phyloP scores from a whole-genome alignment of 2,329 filamentous ascomycete species.

The Rutstroemia sp. region DNA sequence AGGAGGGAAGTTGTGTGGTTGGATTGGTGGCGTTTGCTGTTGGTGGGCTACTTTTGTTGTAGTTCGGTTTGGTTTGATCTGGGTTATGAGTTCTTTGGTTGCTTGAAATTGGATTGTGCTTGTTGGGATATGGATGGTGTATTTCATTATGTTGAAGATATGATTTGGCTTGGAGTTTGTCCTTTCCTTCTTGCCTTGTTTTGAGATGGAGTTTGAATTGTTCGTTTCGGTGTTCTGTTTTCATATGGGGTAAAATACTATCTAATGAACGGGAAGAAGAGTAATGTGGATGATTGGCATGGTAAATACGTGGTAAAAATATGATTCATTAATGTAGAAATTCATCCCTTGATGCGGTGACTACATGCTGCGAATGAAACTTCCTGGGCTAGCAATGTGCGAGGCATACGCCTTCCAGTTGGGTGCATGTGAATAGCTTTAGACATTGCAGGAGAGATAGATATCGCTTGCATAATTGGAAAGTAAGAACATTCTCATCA shows the following conservation, averaged over 20 bases:
- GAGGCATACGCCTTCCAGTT: too few species aligned
- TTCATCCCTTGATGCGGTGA: too few species aligned
- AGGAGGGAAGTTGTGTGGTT: background rate
- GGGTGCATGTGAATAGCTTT: too few species aligned
- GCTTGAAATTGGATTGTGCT: background rate
- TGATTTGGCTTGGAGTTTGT: background rate
- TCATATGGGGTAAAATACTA: too few species aligned
- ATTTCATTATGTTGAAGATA: background rate
- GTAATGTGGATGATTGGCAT: background rate
- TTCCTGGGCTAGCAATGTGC: too few species aligned
- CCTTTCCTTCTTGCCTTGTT: background rate
- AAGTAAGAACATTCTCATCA: too few species aligned
- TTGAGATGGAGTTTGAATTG: background rate
- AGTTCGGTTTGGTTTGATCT: background rate
- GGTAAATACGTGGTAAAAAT: background rate
- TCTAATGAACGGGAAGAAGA: background rate
- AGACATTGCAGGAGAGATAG: too few species aligned
- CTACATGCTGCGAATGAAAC: too few species aligned
- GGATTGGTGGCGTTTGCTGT: slow-evolving; percentile 6
- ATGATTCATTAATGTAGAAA: background rate
- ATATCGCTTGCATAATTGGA: too few species aligned
- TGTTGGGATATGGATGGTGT: background rate
- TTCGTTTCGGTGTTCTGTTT: too few species aligned
- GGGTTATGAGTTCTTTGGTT: background rate
- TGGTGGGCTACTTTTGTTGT: slow-evolving; percentile 5